Evolutionary conservation across 2,329 filamentous ascomycete genomes (phyloP).

Genomic region (Paecilomyces formosus): DNA sequence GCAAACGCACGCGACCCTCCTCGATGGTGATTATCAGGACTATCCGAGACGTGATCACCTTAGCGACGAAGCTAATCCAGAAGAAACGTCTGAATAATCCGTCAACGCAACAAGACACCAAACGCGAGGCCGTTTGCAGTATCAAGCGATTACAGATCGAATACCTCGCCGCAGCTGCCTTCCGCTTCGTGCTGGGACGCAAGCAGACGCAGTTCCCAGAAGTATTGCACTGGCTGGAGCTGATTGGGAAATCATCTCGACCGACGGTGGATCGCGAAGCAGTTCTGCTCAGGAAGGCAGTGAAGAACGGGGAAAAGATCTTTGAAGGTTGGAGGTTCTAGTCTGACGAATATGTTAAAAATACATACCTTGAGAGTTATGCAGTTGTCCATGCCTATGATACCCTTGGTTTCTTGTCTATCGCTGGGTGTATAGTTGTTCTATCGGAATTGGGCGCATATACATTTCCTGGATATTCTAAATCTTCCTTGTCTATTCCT

Average conservation of each 20-base stretch:
- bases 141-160: conserved; percentile 54
- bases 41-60: conserved; percentile 57
- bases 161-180: conserved; percentile 64
- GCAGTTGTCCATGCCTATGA: neutral
- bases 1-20: conserved; percentile 45
- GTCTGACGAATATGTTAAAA: neutral
- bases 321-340: conserved; percentile 32
- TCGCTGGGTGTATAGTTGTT: no score
- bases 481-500: no score
- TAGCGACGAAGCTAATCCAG: conserved; percentile 58
- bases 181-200: conserved; percentile 56
- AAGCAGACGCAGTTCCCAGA: conserved; percentile 63
- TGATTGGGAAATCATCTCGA: conserved; percentile 36
- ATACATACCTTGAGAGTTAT: no score
- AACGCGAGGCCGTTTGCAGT: conserved; percentile 44
- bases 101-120: neutral
- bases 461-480: no score
- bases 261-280: conserved; percentile 26
- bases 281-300: conserved; percentile 24
- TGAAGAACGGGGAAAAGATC: conserved; percentile 22
- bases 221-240: conserved; percentile 62
- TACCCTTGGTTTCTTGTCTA: neutral
- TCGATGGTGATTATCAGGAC: conserved; percentile 56
- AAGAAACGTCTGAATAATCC: conserved; percentile 36
- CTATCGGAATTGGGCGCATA: no score